A percentile compares a stretch with the other conserved stretches of the same genome.
Conservation (phyloP, 768 basidiomycete species). For the Russula sp. region DNA sequence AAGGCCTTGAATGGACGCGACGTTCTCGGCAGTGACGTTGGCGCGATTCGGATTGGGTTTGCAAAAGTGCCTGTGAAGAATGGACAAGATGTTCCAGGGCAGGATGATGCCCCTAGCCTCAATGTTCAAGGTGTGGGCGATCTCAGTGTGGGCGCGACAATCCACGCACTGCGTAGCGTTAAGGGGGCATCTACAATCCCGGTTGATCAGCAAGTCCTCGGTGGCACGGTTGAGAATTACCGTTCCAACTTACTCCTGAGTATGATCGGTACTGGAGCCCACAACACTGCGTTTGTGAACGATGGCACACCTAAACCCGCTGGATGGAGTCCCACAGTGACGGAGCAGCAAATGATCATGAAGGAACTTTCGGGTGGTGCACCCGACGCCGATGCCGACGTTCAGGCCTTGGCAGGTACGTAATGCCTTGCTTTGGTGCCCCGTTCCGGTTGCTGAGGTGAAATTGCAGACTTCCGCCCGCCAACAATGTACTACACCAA, state of each 20-base stretch:
- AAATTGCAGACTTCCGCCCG: constrained; percentile 71
- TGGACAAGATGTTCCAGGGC: constrained; percentile 54
- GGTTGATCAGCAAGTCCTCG: constrained; percentile 88
- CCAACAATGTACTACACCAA: constrained; percentile 96
- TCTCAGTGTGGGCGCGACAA: constrained; percentile 80
- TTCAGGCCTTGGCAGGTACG: constrained; percentile 80
- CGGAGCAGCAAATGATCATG: constrained; percentile 97
- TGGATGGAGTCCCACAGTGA: constrained; percentile 68
- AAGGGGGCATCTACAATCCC: constrained; percentile 92
- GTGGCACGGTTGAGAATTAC: constrained; percentile 91
- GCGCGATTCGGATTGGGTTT: constrained; percentile 94
- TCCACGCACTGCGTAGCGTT: constrained; percentile 78
- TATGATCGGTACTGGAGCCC: constrained; percentile 75
- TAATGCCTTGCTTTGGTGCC: background rate
- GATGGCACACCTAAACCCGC: constrained; percentile 57
- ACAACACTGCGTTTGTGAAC: constrained; percentile 47
- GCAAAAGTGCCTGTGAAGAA: constrained; percentile 94
- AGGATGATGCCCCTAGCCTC: constrained; percentile 59
- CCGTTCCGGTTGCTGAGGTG: background rate
- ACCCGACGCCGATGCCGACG: constrained; percentile 74
- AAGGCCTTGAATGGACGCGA: constrained; percentile 95
- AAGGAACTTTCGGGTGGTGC: constrained; percentile 78
- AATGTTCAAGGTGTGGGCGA: constrained; percentile 80
- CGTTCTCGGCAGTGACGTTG: constrained; percentile 92
- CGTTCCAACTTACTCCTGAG: constrained; percentile 85